phyloP scores from a whole-genome alignment of 2,329 filamentous ascomycete genomes.

The Blastomyces gilchristii region DNA sequence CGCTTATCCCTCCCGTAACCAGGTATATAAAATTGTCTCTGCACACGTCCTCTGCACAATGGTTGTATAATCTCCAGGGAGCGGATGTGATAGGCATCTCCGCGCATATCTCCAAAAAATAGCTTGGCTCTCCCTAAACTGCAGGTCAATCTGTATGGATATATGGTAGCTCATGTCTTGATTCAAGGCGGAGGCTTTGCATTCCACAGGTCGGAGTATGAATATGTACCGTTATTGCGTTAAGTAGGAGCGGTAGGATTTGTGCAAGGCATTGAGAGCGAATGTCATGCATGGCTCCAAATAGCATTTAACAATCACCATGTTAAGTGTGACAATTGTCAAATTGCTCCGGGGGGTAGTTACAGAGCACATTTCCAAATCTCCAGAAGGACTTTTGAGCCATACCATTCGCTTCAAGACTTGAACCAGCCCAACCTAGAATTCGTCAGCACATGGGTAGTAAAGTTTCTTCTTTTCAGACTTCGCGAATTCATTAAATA shows the following conservation, averaged over 20 bases:
- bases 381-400: background rate
- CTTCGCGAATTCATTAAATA: background rate
- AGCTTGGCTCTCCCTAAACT: background rate
- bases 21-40: conserved; percentile 26
- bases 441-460: background rate
- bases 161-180: background rate
- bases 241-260: background rate
- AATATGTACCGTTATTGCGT: background rate
- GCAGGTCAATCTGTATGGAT: background rate
- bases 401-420: background rate
- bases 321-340: background rate
- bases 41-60: conserved; percentile 18
- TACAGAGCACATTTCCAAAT: background rate
- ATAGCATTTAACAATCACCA: background rate
- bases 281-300: background rate
- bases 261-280: too few relatives aligned
- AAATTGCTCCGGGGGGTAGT: background rate
- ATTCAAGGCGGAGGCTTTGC: conserved; percentile 22
- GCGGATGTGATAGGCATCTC: conserved; percentile 27
- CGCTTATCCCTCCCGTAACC: conserved; percentile 24
- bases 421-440: background rate
- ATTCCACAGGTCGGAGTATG: conserved; percentile 9
- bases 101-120: conserved; percentile 23
- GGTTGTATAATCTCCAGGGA: conserved; percentile 17
- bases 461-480: background rate